These are phyloP conservation scores for Helicocarpus griseus DNA, from an alignment of 2,329 filamentous ascomycete species.

Conservation along the genomic window DNA sequence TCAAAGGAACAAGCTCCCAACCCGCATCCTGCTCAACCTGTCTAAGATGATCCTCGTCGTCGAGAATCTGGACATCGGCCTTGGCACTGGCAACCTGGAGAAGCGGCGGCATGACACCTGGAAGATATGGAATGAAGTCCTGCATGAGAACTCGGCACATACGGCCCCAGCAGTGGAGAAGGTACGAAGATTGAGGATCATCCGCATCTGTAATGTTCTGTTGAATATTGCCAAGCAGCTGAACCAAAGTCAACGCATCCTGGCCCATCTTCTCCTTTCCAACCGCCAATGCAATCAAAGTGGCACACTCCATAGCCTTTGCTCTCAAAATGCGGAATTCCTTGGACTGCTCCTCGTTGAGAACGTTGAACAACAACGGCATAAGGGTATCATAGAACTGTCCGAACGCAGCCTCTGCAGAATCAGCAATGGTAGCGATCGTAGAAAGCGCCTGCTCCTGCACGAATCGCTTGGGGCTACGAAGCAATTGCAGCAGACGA, in stretches of 20 bases:
- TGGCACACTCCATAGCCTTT: slow-evolving; percentile 99
- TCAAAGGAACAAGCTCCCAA: slow-evolving; percentile 93
- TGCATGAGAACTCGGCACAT: slow-evolving; percentile 91
- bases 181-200: slow-evolving; percentile 90
- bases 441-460: slow-evolving; percentile 97
- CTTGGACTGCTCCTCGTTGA: slow-evolving; percentile 84
- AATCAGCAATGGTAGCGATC: slow-evolving; percentile 97
- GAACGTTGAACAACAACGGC: slow-evolving; percentile 83
- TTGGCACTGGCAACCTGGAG: slow-evolving; percentile 87
- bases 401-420: slow-evolving; percentile 84
- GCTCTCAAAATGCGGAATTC: slow-evolving; percentile 84
- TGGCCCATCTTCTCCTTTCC: slow-evolving; percentile 83
- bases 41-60: slow-evolving; percentile 89
- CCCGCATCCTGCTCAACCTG: slow-evolving; percentile 89
- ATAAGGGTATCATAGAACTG: slow-evolving; percentile 95
- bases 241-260: slow-evolving; percentile 79
- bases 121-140: slow-evolving; percentile 87
- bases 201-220: slow-evolving; percentile 78
- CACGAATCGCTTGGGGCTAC: slow-evolving; percentile 88
- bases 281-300: slow-evolving; percentile 83
- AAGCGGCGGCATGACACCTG: slow-evolving; percentile 87
- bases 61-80: slow-evolving; percentile 91
- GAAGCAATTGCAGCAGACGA: slow-evolving; percentile 76
- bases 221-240: slow-evolving; percentile 80
- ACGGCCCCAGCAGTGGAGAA: slow-evolving; percentile 97